These are phyloP conservation scores for Nannizzia gypsea DNA, from an alignment of 2,329 filamentous ascomycete genomes.

Conservation along the genomic window DNA sequence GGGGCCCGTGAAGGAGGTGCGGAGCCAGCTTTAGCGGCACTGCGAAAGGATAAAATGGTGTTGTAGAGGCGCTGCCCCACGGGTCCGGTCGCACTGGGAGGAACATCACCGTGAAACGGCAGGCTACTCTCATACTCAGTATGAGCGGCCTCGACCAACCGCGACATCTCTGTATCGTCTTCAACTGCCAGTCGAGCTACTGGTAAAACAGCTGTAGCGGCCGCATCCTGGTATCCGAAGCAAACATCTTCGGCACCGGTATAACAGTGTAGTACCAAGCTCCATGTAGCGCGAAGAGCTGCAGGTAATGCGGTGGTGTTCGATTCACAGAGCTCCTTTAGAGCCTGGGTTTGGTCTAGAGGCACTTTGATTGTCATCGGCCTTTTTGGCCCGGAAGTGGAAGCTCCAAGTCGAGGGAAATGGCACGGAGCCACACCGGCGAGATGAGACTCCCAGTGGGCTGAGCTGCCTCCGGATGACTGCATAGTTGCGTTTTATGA, in stretches of 20 bases:
- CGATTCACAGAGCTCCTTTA: constrained; percentile 9
- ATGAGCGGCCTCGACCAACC: constrained; percentile 21
- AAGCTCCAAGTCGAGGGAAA: constrained; percentile 26
- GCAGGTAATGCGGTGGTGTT: constrained; percentile 6
- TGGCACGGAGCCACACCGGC: constrained; percentile 21
- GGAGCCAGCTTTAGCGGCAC: constrained; percentile 18
- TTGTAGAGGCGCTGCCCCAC: constrained; percentile 24
- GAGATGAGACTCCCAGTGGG: constrained; percentile 9
- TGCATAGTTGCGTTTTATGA: neutral
- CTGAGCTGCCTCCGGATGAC: neutral
- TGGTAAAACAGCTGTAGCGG: constrained; percentile 15
- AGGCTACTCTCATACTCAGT: constrained; percentile 10
- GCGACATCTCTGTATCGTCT: constrained; percentile 20
- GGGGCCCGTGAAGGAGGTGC: constrained; percentile 16
- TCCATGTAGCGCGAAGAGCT: constrained; percentile 36
- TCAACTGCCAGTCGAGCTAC: constrained; percentile 21
- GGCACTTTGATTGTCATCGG: constrained; percentile 27
- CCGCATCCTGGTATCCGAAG: constrained; percentile 33
- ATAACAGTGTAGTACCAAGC: constrained; percentile 35
- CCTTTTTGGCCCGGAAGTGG: constrained; percentile 21
- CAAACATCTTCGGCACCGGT: constrained; percentile 38
- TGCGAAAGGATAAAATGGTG: constrained; percentile 27
- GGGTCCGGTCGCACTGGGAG: constrained; percentile 2
- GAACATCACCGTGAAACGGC: constrained; percentile 10
- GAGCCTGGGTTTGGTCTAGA: constrained; percentile 19